Evolutionary conservation across 2,329 filamentous ascomycete genomes (phyloP).

Genomic region (Teratosphaeriaceae sp.): DNA sequence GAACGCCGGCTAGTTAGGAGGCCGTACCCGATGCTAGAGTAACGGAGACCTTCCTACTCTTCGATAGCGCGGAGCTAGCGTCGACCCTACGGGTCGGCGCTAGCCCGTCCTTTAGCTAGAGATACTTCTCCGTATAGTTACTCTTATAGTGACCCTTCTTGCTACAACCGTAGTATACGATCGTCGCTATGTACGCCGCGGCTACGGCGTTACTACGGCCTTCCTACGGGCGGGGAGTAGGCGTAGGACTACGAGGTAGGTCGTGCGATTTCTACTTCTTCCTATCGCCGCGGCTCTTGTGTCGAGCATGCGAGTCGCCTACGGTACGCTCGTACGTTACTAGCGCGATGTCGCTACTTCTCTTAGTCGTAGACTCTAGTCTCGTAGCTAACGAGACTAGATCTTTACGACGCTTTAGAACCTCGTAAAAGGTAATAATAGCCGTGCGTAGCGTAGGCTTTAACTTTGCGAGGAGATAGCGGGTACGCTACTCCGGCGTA

Average conservation of each 20-base stretch:
- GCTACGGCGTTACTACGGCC: background rate
- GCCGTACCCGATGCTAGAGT: no score
- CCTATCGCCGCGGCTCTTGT: no score
- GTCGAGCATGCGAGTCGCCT: background rate
- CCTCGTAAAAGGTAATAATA: background rate
- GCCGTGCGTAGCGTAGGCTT: slow-evolving; percentile 1
- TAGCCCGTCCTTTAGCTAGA: background rate
- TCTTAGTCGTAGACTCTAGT: background rate
- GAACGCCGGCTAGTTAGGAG: background rate
- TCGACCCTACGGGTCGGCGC: background rate
- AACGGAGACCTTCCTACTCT: no score
- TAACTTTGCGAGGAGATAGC: slow-evolving; percentile 3
- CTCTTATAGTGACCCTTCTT: background rate
- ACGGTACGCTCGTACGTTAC: background rate
- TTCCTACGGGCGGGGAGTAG: background rate
- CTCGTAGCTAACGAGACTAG: background rate
- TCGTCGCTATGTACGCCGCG: background rate
- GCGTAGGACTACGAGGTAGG: background rate
- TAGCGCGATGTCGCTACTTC: no score
- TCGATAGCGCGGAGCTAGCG: background rate
- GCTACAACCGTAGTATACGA: background rate
- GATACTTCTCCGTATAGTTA: background rate
- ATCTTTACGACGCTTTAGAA: background rate
- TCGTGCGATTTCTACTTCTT: background rate
- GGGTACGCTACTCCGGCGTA: background rate